Conservation (phyloP, 148 eudicot genomes). For the Rhododendron henanense region DNA sequence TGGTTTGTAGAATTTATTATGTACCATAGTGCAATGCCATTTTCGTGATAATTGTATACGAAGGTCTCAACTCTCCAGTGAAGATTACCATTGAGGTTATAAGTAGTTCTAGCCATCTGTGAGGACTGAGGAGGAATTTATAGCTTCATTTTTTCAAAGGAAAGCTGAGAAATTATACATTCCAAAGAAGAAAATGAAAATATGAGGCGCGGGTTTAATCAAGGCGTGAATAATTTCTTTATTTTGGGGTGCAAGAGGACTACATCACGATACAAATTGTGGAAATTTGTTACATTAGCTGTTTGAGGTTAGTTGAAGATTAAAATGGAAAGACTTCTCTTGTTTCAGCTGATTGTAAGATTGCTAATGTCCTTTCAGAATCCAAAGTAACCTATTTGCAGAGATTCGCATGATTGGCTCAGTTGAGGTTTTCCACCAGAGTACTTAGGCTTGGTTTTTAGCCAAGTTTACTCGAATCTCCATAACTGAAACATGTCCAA, state of each 20-base stretch:
- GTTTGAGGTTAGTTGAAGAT: neutral
- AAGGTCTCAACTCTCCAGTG: neutral
- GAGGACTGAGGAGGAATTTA: neutral
- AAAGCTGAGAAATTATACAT: neutral
- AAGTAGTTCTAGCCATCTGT: neutral
- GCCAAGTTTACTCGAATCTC: neutral
- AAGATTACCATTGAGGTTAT: neutral
- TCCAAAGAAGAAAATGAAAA: neutral
- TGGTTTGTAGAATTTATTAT: neutral
- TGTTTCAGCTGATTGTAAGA: neutral
- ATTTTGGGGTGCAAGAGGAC: neutral
- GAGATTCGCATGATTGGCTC: no score
- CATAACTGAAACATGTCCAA: neutral
- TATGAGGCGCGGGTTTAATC: neutral
- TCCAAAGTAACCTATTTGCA: no score
- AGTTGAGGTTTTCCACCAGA: neutral
- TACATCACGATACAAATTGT: neutral
- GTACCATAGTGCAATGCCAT: neutral
- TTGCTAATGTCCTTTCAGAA: neutral
- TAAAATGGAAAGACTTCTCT: neutral
- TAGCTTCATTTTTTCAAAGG: neutral
- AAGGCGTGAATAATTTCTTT: neutral
- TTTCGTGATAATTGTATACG: neutral
- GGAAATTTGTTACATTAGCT: neutral
- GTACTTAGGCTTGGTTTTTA: neutral